A percentile compares a stretch with the other conserved stretches of the same genome.
Evolutionary conservation across 1,284 basidiomycete genomes (phyloP).

Genomic region (Inonotus hispidus): DNA sequence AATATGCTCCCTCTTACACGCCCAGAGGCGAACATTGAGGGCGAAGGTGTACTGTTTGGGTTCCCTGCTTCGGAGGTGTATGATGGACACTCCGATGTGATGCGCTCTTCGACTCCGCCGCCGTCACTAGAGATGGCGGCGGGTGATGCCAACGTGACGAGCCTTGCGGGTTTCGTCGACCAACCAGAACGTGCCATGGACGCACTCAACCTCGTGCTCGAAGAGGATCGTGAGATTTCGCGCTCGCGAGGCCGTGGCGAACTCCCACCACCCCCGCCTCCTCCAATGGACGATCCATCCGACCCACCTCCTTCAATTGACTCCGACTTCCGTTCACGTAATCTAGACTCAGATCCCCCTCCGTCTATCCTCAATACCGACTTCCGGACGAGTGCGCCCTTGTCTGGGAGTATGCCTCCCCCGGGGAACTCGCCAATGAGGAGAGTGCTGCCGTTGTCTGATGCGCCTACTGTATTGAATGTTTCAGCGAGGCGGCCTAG

Average conservation of each 20-base stretch:
- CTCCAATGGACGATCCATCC: slow-evolving; percentile 78
- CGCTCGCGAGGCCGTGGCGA: slow-evolving; percentile 19
- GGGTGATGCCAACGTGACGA: slow-evolving; percentile 60
- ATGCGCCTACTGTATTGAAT: slow-evolving; percentile 13
- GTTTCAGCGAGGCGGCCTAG: slow-evolving; percentile 6
- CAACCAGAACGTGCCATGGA: slow-evolving; percentile 49
- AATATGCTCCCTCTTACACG: slow-evolving; percentile 29
- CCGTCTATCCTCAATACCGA: slow-evolving; percentile 21
- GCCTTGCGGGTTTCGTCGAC: slow-evolving; percentile 50
- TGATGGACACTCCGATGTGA: slow-evolving; percentile 66
- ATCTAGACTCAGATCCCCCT: slow-evolving; percentile 36
- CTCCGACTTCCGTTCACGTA: slow-evolving; percentile 64
- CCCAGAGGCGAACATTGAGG: slow-evolving; percentile 39
- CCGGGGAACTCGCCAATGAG: slow-evolving; percentile 12
- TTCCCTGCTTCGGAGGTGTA: slow-evolving; percentile 66
- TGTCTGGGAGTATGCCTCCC: slow-evolving; percentile 44
- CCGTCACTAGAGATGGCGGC: slow-evolving; percentile 67
- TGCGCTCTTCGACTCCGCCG: slow-evolving; percentile 53
- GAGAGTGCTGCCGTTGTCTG: slow-evolving; percentile 3
- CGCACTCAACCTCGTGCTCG: slow-evolving; percentile 51
- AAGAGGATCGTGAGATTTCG: slow-evolving; percentile 36
- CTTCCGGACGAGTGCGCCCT: slow-evolving; percentile 10
- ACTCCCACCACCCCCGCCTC: slow-evolving; percentile 54
- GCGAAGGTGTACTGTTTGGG: slow-evolving; percentile 70
- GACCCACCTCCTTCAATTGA: slow-evolving; percentile 80